Percentiles rank a stretch among this genome's conserved stretches.
These are phyloP conservation scores for Edaphochlamys debaryana DNA, from an alignment of 139 green algal genomes.

Conservation along the genomic window DNA sequence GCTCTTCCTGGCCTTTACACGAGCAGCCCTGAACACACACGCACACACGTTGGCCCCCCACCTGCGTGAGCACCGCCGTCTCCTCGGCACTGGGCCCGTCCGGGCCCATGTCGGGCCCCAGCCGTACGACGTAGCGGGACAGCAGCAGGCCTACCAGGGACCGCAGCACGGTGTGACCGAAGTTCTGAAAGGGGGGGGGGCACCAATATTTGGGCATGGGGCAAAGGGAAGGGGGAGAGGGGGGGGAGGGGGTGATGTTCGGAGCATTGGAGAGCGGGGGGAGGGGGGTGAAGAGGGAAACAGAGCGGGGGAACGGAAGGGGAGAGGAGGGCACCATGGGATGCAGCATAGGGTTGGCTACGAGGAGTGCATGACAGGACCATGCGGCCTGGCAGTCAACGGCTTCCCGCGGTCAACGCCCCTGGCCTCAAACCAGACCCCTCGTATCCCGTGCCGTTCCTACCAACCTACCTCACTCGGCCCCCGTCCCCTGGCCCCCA, in stretches of 20 bases:
- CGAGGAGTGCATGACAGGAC: neutral
- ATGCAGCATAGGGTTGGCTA: neutral
- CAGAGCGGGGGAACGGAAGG: too few species aligned
- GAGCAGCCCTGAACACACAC: too few species aligned
- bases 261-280: neutral
- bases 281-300: neutral
- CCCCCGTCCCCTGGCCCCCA: too few species aligned
- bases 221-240: neutral
- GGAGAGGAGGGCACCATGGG: too few species aligned
- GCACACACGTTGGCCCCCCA: too few species aligned
- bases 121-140: neutral
- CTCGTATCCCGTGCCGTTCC: too few species aligned
- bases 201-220: too few species aligned
- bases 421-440: too few species aligned
- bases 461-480: too few species aligned
- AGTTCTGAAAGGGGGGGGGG: slow-evolving; percentile 8
- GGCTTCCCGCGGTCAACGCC: too few species aligned
- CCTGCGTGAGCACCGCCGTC: slow-evolving; percentile 4
- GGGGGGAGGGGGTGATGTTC: neutral
- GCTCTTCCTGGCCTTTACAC: too few species aligned
- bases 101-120: slow-evolving; percentile 15
- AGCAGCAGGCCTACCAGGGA: slow-evolving; percentile 19
- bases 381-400: too few species aligned
- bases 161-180: slow-evolving; percentile 15
- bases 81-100: neutral